Percentiles rank a stretch among this genome's conserved stretches.
Evolutionary conservation across 176 grass and related monocot species (phyloP).

Genomic region (Zizania latifolia): DNA sequence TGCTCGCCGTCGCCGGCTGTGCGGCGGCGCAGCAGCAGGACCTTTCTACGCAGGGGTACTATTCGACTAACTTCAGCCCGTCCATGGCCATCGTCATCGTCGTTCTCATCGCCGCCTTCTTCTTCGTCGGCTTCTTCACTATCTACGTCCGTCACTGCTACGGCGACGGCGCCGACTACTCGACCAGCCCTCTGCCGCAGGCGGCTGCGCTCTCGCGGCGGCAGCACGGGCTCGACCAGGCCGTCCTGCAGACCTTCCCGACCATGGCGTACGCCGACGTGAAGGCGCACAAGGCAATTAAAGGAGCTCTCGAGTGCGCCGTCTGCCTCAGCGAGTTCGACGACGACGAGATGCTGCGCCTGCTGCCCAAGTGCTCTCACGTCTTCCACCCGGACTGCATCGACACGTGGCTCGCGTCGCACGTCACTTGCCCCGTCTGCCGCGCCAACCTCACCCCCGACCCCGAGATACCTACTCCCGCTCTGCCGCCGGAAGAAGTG

Average conservation of each 20-base stretch:
- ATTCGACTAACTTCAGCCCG: conserved; percentile 40
- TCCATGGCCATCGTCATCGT: conserved; percentile 78
- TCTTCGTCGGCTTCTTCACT: conserved; percentile 84
- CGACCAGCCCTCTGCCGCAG: neutral
- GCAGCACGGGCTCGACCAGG: conserved; percentile 48
- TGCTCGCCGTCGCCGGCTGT: neutral
- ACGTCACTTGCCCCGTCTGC: conserved; percentile 85
- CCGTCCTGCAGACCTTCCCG: conserved; percentile 62
- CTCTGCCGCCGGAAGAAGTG: conserved; percentile 5
- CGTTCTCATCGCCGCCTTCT: conserved; percentile 66
- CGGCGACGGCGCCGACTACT: neutral
- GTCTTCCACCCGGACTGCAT: conserved; percentile 95
- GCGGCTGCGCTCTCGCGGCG: conserved; percentile 27
- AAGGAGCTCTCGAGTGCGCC: conserved; percentile 81
- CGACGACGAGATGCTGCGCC: conserved; percentile 73
- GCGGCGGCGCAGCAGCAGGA: conserved; percentile 22
- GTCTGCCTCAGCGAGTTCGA: conserved; percentile 97
- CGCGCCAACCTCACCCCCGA: conserved; percentile 58
- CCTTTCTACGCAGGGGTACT: neutral
- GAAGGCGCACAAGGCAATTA: conserved; percentile 62
- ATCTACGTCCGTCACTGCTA: conserved; percentile 77
- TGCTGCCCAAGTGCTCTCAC: conserved; percentile 84
- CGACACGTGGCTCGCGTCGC: conserved; percentile 69
- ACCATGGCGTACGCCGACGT: conserved; percentile 83
- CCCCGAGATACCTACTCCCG: neutral